These are phyloP conservation scores for Bipolaris gigantea DNA, from an alignment of 2,329 filamentous ascomycete genomes.

Conservation along the genomic window DNA sequence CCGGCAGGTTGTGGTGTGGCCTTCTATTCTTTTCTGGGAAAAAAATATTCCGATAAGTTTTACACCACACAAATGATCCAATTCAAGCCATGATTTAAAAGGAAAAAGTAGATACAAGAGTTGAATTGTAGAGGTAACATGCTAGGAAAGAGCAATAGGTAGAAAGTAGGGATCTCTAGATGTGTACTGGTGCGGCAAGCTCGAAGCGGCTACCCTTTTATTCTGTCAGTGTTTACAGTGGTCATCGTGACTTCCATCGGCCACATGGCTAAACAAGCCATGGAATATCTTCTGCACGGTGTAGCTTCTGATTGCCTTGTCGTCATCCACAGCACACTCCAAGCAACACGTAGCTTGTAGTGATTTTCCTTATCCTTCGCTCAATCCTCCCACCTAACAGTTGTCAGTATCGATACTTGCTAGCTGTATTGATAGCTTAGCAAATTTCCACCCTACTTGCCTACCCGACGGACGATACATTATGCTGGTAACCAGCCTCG, in stretches of 20 bases:
- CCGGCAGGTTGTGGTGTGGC: no score
- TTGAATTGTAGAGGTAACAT: no score
- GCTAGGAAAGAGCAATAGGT: no score
- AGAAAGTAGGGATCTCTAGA: no score
- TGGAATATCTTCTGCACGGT: neutral
- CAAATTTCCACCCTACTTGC: slow-evolving; percentile 10
- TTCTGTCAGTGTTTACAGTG: neutral
- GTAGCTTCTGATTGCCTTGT: neutral
- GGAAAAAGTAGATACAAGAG: no score
- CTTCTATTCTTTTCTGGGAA: no score
- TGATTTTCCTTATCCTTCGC: slow-evolving; percentile 12
- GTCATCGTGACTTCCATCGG: neutral
- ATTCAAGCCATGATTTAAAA: no score
- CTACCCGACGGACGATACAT: slow-evolving; percentile 6
- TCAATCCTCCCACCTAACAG: slow-evolving; percentile 4
- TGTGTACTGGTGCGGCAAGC: no score
- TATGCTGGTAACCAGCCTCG: slow-evolving; percentile 35
- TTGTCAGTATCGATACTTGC: slow-evolving; percentile 1
- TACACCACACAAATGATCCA: no score
- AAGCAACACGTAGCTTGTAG: slow-evolving; percentile 21
- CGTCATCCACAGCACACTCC: slow-evolving; percentile 13
- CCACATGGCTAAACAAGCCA: neutral
- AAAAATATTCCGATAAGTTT: no score
- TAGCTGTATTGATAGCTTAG: slow-evolving; percentile 8
- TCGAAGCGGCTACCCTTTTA: no score